Base-by-base conservation (phyloP, 2,329 filamentous ascomycete species). In the Didymellaceae sp. region DNA sequence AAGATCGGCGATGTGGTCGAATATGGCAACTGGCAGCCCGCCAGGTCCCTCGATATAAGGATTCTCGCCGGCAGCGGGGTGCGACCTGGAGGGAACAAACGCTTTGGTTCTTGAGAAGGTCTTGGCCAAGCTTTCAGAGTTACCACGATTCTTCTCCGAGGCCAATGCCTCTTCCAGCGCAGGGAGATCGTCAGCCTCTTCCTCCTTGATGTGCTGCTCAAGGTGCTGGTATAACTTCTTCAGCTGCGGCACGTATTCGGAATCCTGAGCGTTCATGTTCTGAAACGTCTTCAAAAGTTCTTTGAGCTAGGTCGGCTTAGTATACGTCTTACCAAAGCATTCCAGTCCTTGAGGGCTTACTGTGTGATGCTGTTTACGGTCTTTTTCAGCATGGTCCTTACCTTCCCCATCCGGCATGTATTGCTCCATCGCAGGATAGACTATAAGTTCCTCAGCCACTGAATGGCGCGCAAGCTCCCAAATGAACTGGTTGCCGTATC, bases 41-140 rank as follows among this genome's bases (percentile, higher is more conserved):
- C 76, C 77, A 0, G 76, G 80, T 0, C 78, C 82, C 73, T 86
- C 82, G 51, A 83, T 85, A 0, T 79, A 80, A 2, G 81, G 81
- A 26, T 77, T 76, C 52, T 82, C 75, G 0, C 78, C 78, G 2
- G 63, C 70, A 18, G 45, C 58, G 3, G 70, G 68, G 50, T 73
- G 70, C 28, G 55, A 62, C 17, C 67, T 51, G 1, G 63, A 66
- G 3, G 66, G 70, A 9, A 68, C 57, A 34, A 72, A 69, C 17
- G 47, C 54, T 54, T 71, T 74, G 13, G 67, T 70, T 18, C 64
- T 45, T 11, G 45, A 58, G 45, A 74, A 73, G 17, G 46, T 62
- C 30, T 60, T 66, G 4, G 67, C 66, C 18, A 73, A 35, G 7
- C 42, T 54, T 53, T 70, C 52, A n/a, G 61, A 67, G 7, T 53